phyloP scores from a whole-genome alignment of 495 filamentous ascomycete genomes.

The Wilcoxina mikolae region DNA sequence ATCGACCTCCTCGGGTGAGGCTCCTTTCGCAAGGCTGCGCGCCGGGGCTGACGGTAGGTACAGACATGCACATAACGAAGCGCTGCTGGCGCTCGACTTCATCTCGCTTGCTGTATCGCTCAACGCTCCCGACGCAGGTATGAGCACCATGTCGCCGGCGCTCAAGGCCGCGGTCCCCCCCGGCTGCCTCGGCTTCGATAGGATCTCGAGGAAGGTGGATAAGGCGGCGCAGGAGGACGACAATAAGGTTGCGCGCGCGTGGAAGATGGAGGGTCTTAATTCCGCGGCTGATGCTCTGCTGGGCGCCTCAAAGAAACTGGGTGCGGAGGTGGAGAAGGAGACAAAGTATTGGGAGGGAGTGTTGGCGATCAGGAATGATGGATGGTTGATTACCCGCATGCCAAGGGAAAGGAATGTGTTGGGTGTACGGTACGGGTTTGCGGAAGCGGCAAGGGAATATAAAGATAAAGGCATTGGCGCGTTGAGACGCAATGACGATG shows the following conservation, averaged over 20 bases:
- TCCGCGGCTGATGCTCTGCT: constrained; percentile 58
- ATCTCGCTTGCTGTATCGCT: constrained; percentile 73
- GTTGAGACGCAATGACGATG: constrained; percentile 57
- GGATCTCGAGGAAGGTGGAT: constrained; percentile 44
- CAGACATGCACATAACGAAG: constrained; percentile 51
- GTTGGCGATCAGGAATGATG: constrained; percentile 59
- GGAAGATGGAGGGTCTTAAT: constrained; percentile 61
- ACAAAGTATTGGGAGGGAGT: constrained; percentile 80
- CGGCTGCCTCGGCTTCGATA: constrained; percentile 62
- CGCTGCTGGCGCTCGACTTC: constrained; percentile 59
- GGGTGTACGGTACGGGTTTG: constrained; percentile 77
- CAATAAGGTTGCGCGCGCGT: constrained; percentile 52
- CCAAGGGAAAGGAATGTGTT: constrained; percentile 59
- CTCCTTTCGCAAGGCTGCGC: constrained; percentile 5
- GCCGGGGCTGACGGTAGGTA: constrained; percentile 26
- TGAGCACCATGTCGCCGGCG: constrained; percentile 48
- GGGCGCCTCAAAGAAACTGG: constrained; percentile 54
- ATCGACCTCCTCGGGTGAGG: not conserved
- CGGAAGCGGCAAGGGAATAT: constrained; percentile 62
- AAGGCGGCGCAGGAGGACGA: constrained; percentile 33
- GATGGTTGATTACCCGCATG: constrained; percentile 66
- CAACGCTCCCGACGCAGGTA: constrained; percentile 51
- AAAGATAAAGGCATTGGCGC: constrained; percentile 63
- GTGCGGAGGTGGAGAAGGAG: constrained; percentile 61
- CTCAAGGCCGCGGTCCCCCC: constrained; percentile 55